Evolutionary conservation across 345 rosid species (phyloP).

Genomic region (Citrus trifoliata): DNA sequence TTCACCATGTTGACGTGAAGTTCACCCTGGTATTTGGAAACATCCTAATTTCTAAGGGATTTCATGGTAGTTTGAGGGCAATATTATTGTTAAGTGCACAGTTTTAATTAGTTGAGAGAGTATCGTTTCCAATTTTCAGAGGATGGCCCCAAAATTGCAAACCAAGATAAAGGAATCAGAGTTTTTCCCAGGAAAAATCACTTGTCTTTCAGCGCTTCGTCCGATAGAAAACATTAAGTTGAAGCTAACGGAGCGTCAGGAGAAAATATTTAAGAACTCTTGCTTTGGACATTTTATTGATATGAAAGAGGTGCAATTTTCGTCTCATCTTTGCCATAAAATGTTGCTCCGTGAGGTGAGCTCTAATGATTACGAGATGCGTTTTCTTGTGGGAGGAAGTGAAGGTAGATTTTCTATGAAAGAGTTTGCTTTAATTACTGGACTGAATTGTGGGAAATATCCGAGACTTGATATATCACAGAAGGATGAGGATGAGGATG

Average conservation of each 20-base stretch:
- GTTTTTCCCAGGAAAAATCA: neutral
- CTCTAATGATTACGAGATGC: neutral
- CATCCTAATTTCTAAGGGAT: neutral
- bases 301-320: neutral
- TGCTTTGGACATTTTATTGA: neutral
- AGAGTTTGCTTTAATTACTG: neutral
- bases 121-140: neutral
- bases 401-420: neutral
- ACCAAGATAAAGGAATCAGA: neutral
- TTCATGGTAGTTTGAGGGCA: neutral
- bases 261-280: neutral
- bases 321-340: neutral
- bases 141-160: constrained; percentile 3
- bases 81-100: neutral
- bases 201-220: neutral
- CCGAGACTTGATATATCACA: neutral
- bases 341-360: neutral
- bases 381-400: neutral
- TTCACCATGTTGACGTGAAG: neutral
- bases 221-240: neutral
- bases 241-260: neutral
- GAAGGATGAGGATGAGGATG: neutral
- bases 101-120: too few relatives aligned
- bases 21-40: neutral
- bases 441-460: neutral